Evolutionary conservation across 2,329 filamentous ascomycete genomes (phyloP), one percentile per base, ranked within the genome.

Genomic region (Ophiostoma tasmaniense): DNA sequence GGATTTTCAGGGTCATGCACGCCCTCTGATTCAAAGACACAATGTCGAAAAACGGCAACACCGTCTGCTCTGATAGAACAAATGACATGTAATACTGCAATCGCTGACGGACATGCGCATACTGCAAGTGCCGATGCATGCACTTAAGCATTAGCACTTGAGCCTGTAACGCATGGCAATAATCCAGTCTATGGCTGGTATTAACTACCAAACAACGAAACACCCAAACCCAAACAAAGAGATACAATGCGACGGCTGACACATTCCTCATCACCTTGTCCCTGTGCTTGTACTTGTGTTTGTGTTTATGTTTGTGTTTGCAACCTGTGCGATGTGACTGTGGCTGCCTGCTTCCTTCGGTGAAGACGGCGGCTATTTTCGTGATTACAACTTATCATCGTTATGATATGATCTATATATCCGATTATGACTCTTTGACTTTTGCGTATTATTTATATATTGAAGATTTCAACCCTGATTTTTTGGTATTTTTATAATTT

Each of bases 1-100:
- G 25, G 55, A 33, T 65, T 28, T 39, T 30, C 61, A 64, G 30
- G 55, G 55, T 61, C 55, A 61, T 61, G 55, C 55, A 55, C 50
- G n/a, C 50, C 50, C 50, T 22, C 7, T 55, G 50, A 11, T 25
- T 13, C 2, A 25, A 28, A 55, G 50, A 55, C 50, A 55, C 50
- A 55, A 55, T 55, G 50, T 55, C 13, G 50, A 55, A 28, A 55
- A 55, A 55, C 50, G 50, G 22, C 50, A 14, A 8, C 50, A 25
- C 50, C 50, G 42, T 42, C 7, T 42, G 39, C 39, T 42, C 39
- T 39, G 4, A 33, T 4, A 33, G 8, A 5, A 33, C 33, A 25
- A 55, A 55, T 55, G 50, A 55, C 50, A 25, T 55, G 50, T 55
- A 55, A 55, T 25, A 55, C 22, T 25, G 22, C 42, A 45, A 45